phyloP scores from a whole-genome alignment of 2,329 filamentous ascomycete species.

The Fusarium devonianum region DNA sequence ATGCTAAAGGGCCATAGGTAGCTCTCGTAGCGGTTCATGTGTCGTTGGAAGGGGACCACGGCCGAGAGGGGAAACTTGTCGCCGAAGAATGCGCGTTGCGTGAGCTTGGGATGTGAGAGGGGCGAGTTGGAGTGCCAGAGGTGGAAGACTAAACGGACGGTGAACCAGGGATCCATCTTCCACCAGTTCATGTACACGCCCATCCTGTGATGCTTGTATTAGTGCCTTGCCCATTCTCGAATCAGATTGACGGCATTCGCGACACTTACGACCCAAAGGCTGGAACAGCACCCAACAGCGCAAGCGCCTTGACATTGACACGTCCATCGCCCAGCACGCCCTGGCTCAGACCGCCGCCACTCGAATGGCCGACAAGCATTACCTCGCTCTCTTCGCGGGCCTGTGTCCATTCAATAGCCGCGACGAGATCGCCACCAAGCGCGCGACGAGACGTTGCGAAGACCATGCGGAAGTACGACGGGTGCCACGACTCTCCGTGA shows the following conservation, averaged over 20 bases:
- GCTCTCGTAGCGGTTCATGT: constrained; percentile 58
- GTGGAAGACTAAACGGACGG: constrained; percentile 54
- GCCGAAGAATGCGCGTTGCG: constrained; percentile 60
- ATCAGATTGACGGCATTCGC: background rate
- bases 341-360: constrained; percentile 59
- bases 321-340: constrained; percentile 53
- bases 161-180: constrained; percentile 56
- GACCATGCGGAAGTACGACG: constrained; percentile 56
- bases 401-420: constrained; percentile 50
- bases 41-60: constrained; percentile 52
- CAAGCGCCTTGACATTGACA: constrained; percentile 53
- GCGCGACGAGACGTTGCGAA: constrained; percentile 53
- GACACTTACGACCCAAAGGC: constrained; percentile 47
- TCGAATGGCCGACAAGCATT: constrained; percentile 59
- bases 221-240: constrained; percentile 1
- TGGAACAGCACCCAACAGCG: constrained; percentile 56
- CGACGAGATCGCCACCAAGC: constrained; percentile 54
- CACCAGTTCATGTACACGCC: constrained; percentile 57
- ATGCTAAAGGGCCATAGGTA: constrained; percentile 61
- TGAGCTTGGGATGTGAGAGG: constrained; percentile 57
- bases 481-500: constrained; percentile 61
- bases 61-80: constrained; percentile 49
- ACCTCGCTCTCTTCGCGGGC: constrained; percentile 41
- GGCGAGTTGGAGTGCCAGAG: constrained; percentile 59
- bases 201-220: constrained; percentile 44